phyloP scores from a whole-genome alignment of 2,329 filamentous ascomycete genomes.

The Sporothrix schenckii region DNA sequence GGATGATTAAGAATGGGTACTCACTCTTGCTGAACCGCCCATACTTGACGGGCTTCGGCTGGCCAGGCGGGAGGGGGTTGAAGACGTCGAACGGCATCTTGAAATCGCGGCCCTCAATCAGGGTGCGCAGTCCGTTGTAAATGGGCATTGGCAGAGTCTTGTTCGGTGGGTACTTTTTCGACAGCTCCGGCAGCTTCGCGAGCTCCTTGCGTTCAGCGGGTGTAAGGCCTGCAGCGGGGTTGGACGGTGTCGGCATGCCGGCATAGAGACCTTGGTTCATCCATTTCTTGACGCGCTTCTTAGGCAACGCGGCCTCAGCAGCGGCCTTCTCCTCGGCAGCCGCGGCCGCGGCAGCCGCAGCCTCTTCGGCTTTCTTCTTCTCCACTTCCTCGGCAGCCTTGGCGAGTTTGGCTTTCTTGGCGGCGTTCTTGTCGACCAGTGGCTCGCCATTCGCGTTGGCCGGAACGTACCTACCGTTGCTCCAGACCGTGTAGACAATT shows the following conservation, averaged over 20 bases:
- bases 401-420: slow-evolving; percentile 37
- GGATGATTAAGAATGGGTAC: slow-evolving; percentile 41
- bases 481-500: slow-evolving; percentile 63
- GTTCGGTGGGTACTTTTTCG: slow-evolving; percentile 54
- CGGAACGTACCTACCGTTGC: slow-evolving; percentile 63
- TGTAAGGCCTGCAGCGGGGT: slow-evolving; percentile 54
- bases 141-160: slow-evolving; percentile 72
- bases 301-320: slow-evolving; percentile 43
- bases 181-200: slow-evolving; percentile 52
- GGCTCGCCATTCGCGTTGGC: slow-evolving; percentile 46
- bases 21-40: slow-evolving; percentile 87
- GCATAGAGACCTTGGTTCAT: slow-evolving; percentile 82
- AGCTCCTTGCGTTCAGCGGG: slow-evolving; percentile 56
- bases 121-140: slow-evolving; percentile 70
- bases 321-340: slow-evolving; percentile 38
- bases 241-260: slow-evolving; percentile 67
- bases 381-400: slow-evolving; percentile 38
- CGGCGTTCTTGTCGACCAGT: slow-evolving; percentile 39
- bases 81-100: slow-evolving; percentile 89
- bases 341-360: slow-evolving; percentile 38
- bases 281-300: slow-evolving; percentile 70
- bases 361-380: slow-evolving; percentile 37
- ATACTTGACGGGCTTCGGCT: slow-evolving; percentile 93
- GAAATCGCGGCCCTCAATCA: slow-evolving; percentile 78
- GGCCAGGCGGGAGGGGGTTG: slow-evolving; percentile 79